Percentiles rank a stretch among this genome's conserved stretches.
Evolutionary conservation across 2,329 filamentous ascomycete species (phyloP).

Genomic region (Epichloe gansuensis): DNA sequence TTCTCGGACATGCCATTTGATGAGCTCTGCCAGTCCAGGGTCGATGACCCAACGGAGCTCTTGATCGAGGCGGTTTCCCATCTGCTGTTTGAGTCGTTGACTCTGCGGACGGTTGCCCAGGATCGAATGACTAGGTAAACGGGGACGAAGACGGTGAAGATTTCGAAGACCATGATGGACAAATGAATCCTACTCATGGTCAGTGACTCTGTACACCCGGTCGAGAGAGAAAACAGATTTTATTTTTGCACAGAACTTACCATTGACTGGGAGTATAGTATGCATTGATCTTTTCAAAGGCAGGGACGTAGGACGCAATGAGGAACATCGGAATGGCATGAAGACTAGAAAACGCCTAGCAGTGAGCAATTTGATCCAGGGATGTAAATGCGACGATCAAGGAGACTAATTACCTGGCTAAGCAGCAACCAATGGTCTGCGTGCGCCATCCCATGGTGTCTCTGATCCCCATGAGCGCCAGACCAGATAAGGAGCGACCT

Average conservation of each 20-base stretch:
- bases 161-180: conserved; percentile 48
- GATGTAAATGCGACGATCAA: neutral
- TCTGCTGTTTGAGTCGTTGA: conserved; percentile 8
- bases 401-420: conserved; percentile 27
- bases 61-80: conserved; percentile 9
- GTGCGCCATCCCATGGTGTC: conserved; percentile 54
- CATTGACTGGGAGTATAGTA: conserved; percentile 48
- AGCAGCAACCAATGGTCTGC: conserved; percentile 43
- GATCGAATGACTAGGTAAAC: conserved; percentile 39
- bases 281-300: conserved; percentile 36
- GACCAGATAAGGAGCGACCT: conserved; percentile 45
- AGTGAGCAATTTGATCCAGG: neutral
- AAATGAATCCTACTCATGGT: conserved; percentile 23
- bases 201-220: conserved; percentile 4
- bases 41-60: neutral
- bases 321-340: conserved; percentile 55
- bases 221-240: conserved; percentile 29
- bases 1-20: conserved; percentile 4
- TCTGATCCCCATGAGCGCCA: conserved; percentile 46
- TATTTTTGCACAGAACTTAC: conserved; percentile 22
- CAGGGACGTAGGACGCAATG: conserved; percentile 39
- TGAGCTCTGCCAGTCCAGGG: conserved; percentile 9
- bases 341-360: conserved; percentile 29
- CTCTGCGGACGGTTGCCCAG: conserved; percentile 21
- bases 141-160: conserved; percentile 49